These are phyloP conservation scores for Geranium incanum DNA, from an alignment of 441 rosid species.

Conservation along the genomic window DNA sequence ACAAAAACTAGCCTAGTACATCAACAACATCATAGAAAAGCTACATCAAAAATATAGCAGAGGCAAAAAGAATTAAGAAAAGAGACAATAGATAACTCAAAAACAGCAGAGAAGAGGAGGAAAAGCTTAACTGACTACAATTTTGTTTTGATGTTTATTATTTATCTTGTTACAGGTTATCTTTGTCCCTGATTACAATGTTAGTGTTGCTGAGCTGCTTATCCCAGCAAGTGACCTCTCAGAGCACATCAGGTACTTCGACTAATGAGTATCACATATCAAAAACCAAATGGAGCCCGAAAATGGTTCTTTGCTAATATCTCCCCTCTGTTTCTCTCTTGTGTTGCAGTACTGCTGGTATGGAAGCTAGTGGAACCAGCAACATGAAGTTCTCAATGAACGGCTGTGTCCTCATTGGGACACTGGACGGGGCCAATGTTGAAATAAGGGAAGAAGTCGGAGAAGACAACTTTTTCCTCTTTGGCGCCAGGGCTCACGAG, in stretches of 20 bases:
- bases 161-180: conserved; percentile 44
- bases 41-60: too few species aligned
- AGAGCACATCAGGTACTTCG: conserved; percentile 71
- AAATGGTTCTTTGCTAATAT: too few species aligned
- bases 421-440: conserved; percentile 96
- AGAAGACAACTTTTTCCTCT: conserved; percentile 87
- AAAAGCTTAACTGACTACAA: not conserved
- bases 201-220: conserved; percentile 89
- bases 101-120: too few species aligned
- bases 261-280: too few species aligned
- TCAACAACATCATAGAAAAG: too few species aligned
- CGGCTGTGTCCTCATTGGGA: conserved; percentile 82
- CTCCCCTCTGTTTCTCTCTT: not conserved
- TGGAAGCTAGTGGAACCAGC: conserved; percentile 99
- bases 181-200: conserved; percentile 92
- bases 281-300: too few species aligned
- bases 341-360: conserved; percentile 74
- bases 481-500: conserved; percentile 80
- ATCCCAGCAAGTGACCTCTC: conserved; percentile 98
- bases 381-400: conserved; percentile 99
- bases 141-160: conserved; percentile 6
- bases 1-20: too few species aligned
- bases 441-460: conserved; percentile 93
- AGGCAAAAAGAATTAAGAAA: too few species aligned
- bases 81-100: too few species aligned